A percentile compares a stretch with the other conserved stretches of the same genome.
Evolutionary conservation across 768 basidiomycete genomes (phyloP).

Genomic region (Crassisporium funariophilum): DNA sequence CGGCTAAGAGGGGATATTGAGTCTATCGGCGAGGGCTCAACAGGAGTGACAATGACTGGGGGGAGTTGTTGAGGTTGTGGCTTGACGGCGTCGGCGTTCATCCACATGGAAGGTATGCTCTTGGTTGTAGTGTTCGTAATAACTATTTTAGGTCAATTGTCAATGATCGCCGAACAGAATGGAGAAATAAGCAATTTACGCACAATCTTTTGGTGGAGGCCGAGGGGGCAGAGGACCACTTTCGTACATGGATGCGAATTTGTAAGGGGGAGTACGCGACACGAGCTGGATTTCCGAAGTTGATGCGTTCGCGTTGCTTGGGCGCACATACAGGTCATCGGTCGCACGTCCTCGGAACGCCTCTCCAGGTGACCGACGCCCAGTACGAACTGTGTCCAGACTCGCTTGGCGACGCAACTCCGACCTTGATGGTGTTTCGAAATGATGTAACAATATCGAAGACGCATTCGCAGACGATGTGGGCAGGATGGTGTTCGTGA

Average conservation of each 20-base stretch:
- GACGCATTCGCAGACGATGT: conserved; percentile 24
- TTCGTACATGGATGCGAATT: background rate
- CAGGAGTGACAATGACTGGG: too few species aligned
- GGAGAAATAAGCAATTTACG: background rate
- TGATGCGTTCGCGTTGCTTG: conserved; percentile 10
- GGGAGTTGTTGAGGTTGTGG: conserved; percentile 14
- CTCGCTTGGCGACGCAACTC: conserved; percentile 25
- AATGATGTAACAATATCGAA: conserved; percentile 19
- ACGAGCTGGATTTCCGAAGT: conserved; percentile 33
- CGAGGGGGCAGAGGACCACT: background rate
- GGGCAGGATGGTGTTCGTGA: conserved; percentile 17
- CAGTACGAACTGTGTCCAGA: conserved; percentile 25
- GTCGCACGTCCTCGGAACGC: conserved; percentile 21
- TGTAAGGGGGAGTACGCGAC: conserved; percentile 30
- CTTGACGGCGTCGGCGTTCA: conserved; percentile 43
- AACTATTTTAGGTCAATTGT: conserved; percentile 16
- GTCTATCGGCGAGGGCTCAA: background rate
- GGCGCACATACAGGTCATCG: conserved; percentile 29
- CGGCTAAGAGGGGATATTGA: background rate
- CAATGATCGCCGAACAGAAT: conserved; percentile 19
- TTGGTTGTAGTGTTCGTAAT: conserved; percentile 1
- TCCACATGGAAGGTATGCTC: conserved; percentile 53
- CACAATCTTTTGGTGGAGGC: background rate
- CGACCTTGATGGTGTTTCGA: conserved; percentile 14
- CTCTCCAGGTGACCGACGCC: conserved; percentile 13